phyloP scores from a whole-genome alignment of 2,329 filamentous ascomycete species.

The Stylonectria norvegica region DNA sequence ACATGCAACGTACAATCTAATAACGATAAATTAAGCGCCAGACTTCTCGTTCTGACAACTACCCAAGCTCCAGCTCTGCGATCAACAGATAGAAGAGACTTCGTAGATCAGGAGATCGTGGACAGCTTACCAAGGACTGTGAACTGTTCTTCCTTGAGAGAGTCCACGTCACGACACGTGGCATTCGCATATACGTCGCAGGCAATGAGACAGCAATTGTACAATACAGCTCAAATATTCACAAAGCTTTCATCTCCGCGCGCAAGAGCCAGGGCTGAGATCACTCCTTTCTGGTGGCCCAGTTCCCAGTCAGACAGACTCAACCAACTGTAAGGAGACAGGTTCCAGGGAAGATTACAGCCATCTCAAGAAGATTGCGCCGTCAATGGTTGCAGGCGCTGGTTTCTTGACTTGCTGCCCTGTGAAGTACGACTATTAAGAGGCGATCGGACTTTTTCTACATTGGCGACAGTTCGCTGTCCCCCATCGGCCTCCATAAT shows the following conservation, averaged over 20 bases:
- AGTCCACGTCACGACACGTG: no score
- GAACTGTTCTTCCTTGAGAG: no score
- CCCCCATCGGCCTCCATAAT: conserved; percentile 36
- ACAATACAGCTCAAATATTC: not conserved
- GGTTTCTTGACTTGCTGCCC: conserved; percentile 15
- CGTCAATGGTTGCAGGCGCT: conserved; percentile 16
- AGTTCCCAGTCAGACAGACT: conserved; percentile 15
- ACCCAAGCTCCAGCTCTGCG: no score
- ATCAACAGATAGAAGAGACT: no score
- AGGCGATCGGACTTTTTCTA: conserved; percentile 40
- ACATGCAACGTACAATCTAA: no score
- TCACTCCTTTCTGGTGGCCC: conserved; percentile 25
- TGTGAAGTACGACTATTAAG: conserved; percentile 8
- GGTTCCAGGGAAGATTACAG: not conserved
- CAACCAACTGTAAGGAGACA: not conserved
- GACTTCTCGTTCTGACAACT: no score
- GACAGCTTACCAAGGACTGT: no score
- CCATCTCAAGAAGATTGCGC: conserved; percentile 5
- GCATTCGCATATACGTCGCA: not conserved
- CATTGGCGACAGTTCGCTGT: conserved; percentile 41
- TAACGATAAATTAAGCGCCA: no score
- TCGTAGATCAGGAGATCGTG: no score
- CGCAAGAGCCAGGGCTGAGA: conserved; percentile 1
- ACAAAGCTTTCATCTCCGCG: not conserved
- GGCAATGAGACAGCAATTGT: not conserved